Conservation (phyloP, 768 basidiomycete species). For the Mycena epipterygia region DNA sequence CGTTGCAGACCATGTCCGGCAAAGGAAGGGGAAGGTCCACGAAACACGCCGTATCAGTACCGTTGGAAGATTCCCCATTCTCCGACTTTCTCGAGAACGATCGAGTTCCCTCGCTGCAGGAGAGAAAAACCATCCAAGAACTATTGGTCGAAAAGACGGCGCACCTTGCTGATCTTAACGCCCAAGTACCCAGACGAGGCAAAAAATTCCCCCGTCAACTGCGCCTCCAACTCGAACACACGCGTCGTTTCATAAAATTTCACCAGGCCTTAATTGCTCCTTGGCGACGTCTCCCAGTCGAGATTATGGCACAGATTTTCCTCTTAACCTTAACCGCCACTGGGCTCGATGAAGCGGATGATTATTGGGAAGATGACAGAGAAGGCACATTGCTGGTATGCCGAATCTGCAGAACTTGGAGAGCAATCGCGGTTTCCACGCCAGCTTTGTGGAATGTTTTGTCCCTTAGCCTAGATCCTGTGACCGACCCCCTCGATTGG, state of each 20-base stretch:
- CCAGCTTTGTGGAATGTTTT: conserved; percentile 26
- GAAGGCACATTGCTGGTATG: conserved; percentile 20
- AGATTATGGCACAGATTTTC: conserved; percentile 25
- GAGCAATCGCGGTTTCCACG: conserved; percentile 21
- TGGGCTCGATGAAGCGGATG: not conserved
- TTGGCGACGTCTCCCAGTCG: conserved; percentile 25
- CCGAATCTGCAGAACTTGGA: conserved; percentile 25
- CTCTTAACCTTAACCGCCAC: conserved; percentile 4
- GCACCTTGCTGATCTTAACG: conserved; percentile 21
- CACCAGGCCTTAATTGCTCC: conserved; percentile 28
- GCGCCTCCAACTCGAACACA: conserved; percentile 19
- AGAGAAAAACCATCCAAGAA: conserved; percentile 16
- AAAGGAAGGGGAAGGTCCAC: not conserved
- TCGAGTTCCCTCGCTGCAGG: conserved; percentile 15
- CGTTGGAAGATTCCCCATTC: conserved; percentile 17
- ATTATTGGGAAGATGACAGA: conserved; percentile 23
- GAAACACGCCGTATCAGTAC: not conserved
- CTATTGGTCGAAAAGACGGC: conserved; percentile 11
- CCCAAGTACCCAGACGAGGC: conserved; percentile 23
- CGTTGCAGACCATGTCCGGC: not conserved
- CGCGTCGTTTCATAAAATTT: conserved; percentile 23
- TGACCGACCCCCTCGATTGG: conserved; percentile 16
- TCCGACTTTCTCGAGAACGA: conserved; percentile 9
- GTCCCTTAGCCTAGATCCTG: not conserved
- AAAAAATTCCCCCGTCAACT: conserved; percentile 27